Evolutionary conservation across 345 rosid species (phyloP), one percentile per base, ranked within the genome.

Genomic region (Eucalyptus virginea): DNA sequence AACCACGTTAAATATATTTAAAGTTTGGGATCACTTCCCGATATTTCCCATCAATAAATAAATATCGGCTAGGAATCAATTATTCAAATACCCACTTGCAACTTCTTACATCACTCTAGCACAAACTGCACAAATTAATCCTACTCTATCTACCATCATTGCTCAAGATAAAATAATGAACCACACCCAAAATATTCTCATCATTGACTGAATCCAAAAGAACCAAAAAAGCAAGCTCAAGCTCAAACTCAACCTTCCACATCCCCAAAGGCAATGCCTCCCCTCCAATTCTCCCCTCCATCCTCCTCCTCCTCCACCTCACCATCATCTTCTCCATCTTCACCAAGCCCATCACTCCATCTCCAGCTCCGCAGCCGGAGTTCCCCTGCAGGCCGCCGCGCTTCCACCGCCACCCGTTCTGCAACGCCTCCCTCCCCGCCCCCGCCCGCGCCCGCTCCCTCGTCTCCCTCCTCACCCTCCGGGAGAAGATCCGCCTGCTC

Each of bases 401-500:
- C 77, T 91, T 92, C 50, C 91, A 65, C 94, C 87, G 93, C 87
- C 94, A 93, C 89, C 93, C 94, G 1, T 95, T 98, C 92, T 97
- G 99, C 94, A 93, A 97, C 88, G 87, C 92, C 90, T 95, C 99
- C 87, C 87, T 96, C 48, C 87, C 99, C 45, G 69, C 89, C 86
- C 50, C 86, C 26, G 77, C 90, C 32, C 91, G 99, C 90, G 98
- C 97, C 56, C 90, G 89, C 65, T 95, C 98, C 86, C 97, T 98
- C 80, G 89, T 96, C 88, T 94, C 98, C 32, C 94, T 91, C 90
- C 94, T 96, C 12, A 95, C 96, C 50, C 98, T 97, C 90, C 91
- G 87, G 40, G 99, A 98, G 91, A 98, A 97, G 91, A 93, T 96
- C 93, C 80, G 72, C 16, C 97, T 92, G 86, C 96, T 98, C 85